Base-by-base conservation (phyloP, 805 yeast species). In the Saccharomycopsis fodiens region DNA sequence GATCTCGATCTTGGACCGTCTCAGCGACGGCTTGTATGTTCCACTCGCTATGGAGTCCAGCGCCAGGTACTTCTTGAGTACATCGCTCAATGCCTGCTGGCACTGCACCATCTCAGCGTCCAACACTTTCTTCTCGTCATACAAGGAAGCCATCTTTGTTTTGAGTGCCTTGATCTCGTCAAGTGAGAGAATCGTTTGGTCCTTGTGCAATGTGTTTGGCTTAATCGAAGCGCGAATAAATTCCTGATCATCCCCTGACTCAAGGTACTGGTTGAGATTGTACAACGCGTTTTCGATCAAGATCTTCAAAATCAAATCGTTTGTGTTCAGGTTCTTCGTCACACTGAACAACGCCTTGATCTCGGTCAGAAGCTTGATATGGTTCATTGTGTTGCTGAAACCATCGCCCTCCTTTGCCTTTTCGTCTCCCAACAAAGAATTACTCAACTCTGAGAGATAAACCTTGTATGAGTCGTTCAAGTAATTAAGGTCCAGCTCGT, bases 211-310 rank as follows among this genome's bases (percentile, higher is more conserved):
- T 10, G 29, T 25, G 29, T 25, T 25, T 4, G n/a, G 15, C 30
- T 21, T 22, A n/a, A 13, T 17, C 43, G 15, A 15, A 22, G 17
- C 15, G 13, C 19, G 12, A 3, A 48, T 16, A 30, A 42, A 51
- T 17, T 47, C 41, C 7, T 37, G 25, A 16, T 47, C 48, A 20
- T 47, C 31, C 15, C 32, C 21, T 4, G 44, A 35, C 10, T 45
- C 44, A n/a, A 51, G 39, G 34, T 43, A 51, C 15, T 38, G 41
- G 31, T 48, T 47, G 23, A 51, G 43, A 32, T 51, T 51, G 46
- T 68, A 66, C 15, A 68, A 64, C 3, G 71, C 62, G 53, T 69
- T 69, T 54, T 70, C 75, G 41, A 70, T 70, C 44, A 70, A 60
- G 2, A 70, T 62, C 51, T 66, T 63, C 54, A 70, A 56, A 4